phyloP scores from a whole-genome alignment of 2,329 filamentous ascomycete genomes.

The Dactylella cylindrospora region DNA sequence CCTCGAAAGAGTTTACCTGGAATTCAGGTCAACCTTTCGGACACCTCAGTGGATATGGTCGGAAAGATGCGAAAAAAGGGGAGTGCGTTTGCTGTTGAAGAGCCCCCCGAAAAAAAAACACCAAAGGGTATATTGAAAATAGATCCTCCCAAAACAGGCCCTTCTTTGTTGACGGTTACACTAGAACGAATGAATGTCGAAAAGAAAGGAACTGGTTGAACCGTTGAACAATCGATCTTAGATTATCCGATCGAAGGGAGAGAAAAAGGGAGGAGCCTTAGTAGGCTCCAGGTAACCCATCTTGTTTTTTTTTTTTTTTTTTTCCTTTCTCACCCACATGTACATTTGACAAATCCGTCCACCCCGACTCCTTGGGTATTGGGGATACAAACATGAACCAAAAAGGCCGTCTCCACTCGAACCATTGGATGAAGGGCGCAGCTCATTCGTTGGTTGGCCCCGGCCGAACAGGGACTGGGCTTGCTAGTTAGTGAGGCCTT shows the following conservation, averaged over 20 bases:
- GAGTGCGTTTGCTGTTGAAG: not conserved
- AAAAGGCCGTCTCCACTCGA: constrained; percentile 7
- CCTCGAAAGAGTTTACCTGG: constrained; percentile 18
- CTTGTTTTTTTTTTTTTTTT: constrained; percentile 4
- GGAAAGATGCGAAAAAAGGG: constrained; percentile 10
- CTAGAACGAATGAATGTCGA: constrained; percentile 16
- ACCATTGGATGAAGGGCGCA: constrained; percentile 9
- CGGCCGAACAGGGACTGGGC: constrained; percentile 26
- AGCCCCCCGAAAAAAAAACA: constrained; percentile 3
- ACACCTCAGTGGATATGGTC: constrained; percentile 5
- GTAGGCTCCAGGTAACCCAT: constrained; percentile 4
- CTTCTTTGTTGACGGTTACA: constrained; percentile 23
- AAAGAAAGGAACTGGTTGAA: constrained; percentile 13
- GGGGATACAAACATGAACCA: constrained; percentile 12
- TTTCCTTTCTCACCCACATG: no score
- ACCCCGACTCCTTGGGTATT: constrained; percentile 27
- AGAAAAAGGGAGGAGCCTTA: constrained; percentile 9
- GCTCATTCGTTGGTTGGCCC: constrained; percentile 19
- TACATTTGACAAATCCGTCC: no score
- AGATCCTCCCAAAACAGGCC: no score
- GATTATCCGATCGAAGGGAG: constrained; percentile 6
- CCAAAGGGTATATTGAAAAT: not conserved
- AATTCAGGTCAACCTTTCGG: constrained; percentile 19
- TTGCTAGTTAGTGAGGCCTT: constrained; percentile 22
- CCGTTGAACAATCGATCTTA: constrained; percentile 1